Evolutionary conservation across 1,284 basidiomycete genomes (phyloP), one percentile per base, ranked within the genome.

Genomic region (Malassezia psittaci): DNA sequence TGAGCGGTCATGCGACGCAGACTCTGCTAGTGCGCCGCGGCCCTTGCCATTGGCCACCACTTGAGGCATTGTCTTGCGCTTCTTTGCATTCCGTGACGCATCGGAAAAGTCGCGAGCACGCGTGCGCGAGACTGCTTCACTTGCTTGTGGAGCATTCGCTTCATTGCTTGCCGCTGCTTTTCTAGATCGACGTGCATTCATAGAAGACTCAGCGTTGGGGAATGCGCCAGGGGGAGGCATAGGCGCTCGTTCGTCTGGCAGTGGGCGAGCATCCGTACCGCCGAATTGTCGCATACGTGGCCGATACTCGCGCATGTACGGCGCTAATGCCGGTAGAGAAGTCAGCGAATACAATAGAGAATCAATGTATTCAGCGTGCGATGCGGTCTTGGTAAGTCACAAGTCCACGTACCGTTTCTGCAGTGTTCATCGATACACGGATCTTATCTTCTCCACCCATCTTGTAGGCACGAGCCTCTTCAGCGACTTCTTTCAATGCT

Each of bases 381-480:
- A 70, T 54, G 69, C 63, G 54, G 72, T 72, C 61, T 62, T 53
- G 9, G 37, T 40, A 5, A 43, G 32, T 29, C 15, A 16, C 16
- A 11, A 16, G 15, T 11, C 35, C 10, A 74, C 79, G 65, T 62
- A 82, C 81, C 13, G 79, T 87, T 77, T 99, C 93, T 51, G 90
- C 89, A 10, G 91, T 91, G 65, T 87, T 87, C 64, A 86, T 89
- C 10, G 90, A 90, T 56, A 96, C 90, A 68, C 91, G 83, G 74
- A 98, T 96, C 81, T 98, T 98, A 83, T 99, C 93, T 76, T 98
- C 94, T 42, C 88, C 89, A 38, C 94, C 94, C 57, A 91, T 83
- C 76, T 90, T 90, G 78, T 96, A 88, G 46, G 87, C 82, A 39
- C 82, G 79, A 0, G 90, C 89, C 76, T 96, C 91, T 60, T 96